Evolutionary conservation across 768 basidiomycete genomes (phyloP), one percentile per base, ranked within the genome.

Genomic region (Calocera cornea): DNA sequence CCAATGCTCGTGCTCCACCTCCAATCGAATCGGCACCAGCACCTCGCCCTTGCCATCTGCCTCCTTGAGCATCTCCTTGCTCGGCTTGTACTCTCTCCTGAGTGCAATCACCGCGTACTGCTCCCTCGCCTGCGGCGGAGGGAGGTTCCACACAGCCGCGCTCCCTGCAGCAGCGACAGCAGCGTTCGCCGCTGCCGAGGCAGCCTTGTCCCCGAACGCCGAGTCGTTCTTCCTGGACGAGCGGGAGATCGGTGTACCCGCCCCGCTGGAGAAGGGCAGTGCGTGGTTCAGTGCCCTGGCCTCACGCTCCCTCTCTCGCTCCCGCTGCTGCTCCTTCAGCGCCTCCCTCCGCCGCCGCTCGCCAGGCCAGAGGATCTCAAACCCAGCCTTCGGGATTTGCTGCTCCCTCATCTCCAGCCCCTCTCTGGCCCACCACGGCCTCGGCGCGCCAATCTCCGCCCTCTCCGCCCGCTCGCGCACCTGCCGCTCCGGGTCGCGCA

Each of bases 1-100:
- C 74, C 90, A 87, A 73, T 91, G 89, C 33, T 97, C 97, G 63
- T 95, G 88, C 72, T 99, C 97, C 72, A 97, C 87, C 76, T 99
- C 97, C 65, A 99, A 80, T n/a, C 97, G 86, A 41, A 99, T 88
- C 1, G 97, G 97, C 2, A 98, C 88, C 31, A 99, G 87, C 72
- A 86, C 82, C 73, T 99, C 97, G 14, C 76, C 71, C 17, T 73
- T 70, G 17, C 74, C 68, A 2, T 78, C 79, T 64, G 75, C 72
- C 1, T 74, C 69, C 24, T 74, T 76, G 1, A 79, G 66, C 65
- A 78, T 74, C 19, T 70, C 70, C 66, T 76, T 77, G 54, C 54
- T 60, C 11, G 54, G 54, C 54, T 60, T 60, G 31, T 60, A 60
- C 54, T 60, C 54, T 31, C 31, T 60, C 54, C 54, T 14, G 5